Percentiles rank a stretch among this genome's conserved stretches.
These are phyloP conservation scores for Friedmanniomyces simplex DNA, from an alignment of 495 filamentous ascomycete species.

Conservation along the genomic window DNA sequence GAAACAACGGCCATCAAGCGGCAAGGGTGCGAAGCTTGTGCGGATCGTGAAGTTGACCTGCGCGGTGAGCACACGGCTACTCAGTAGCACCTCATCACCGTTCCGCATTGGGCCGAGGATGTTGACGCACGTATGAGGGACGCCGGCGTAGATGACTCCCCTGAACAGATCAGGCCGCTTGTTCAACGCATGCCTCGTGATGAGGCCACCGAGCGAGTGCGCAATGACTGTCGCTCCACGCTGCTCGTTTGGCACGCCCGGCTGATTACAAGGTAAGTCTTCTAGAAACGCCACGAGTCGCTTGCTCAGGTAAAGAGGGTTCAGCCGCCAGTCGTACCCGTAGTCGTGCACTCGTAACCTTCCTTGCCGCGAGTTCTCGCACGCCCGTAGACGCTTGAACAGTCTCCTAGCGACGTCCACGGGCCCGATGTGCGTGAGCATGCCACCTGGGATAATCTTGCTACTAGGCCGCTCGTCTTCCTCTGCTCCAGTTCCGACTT, in stretches of 20 bases:
- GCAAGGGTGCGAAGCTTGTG: constrained; percentile 74
- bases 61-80: constrained; percentile 81
- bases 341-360: constrained; percentile 77
- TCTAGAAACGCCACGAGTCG: constrained; percentile 63
- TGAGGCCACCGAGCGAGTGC: constrained; percentile 81
- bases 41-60: constrained; percentile 92
- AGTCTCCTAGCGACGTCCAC: constrained; percentile 79
- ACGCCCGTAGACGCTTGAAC: constrained; percentile 65
- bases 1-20: constrained; percentile 82
- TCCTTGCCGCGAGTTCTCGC: constrained; percentile 58
- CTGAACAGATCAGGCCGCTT: constrained; percentile 76
- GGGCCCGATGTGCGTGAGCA: constrained; percentile 81
- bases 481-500: constrained; percentile 71
- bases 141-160: constrained; percentile 77
- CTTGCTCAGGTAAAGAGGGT: constrained; percentile 63
- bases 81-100: constrained; percentile 82
- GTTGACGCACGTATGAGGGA: constrained; percentile 77
- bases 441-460: constrained; percentile 68
- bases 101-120: constrained; percentile 84
- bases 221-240: constrained; percentile 74
- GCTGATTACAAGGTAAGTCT: constrained; percentile 61
- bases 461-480: constrained; percentile 82
- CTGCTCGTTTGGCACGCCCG: constrained; percentile 36
- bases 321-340: constrained; percentile 92
- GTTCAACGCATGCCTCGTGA: constrained; percentile 85